Percentiles rank a stretch among this genome's conserved stretches.
Conservation (phyloP, 192 early-diverging fungal genomes). For the Nowakowskiella sp. region DNA sequence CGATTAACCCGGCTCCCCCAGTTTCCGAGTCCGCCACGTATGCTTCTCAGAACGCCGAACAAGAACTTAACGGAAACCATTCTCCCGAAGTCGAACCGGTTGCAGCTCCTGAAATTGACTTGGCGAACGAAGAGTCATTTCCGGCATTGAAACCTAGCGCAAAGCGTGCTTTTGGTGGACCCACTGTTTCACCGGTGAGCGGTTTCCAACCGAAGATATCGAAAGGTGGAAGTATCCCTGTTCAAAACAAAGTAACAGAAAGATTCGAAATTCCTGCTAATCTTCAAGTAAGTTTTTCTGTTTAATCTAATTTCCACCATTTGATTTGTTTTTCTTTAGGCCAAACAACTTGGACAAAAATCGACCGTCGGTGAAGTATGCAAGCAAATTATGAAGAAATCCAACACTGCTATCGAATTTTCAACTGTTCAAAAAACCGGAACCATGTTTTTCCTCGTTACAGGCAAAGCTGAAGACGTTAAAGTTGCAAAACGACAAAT, state of each 20-base stretch:
- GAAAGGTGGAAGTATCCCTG: no score
- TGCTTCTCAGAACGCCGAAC: no score
- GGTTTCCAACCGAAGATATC: no score
- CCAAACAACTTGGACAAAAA: conserved; percentile 22
- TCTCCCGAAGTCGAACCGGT: no score
- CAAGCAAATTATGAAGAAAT: conserved; percentile 36
- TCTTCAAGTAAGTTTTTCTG: conserved; percentile 25
- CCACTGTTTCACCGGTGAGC: no score
- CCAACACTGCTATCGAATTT: conserved; percentile 73
- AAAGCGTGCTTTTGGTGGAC: no score
- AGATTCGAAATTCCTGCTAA: conserved; percentile 35
- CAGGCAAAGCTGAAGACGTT: conserved; percentile 71
- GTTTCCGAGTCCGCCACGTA: no score
- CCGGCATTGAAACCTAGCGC: no score
- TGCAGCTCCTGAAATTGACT: no score
- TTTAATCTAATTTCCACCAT: not conserved
- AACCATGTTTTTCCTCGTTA: conserved; percentile 75
- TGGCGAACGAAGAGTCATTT: no score
- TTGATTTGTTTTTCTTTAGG: conserved; percentile 2
- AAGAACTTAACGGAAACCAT: no score
- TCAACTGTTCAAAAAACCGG: conserved; percentile 64
- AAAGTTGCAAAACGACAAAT: conserved; percentile 72
- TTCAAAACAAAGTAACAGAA: conserved; percentile 38
- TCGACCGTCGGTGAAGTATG: conserved; percentile 20
- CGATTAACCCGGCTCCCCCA: no score